A percentile compares a stretch with the other conserved stretches of the same genome.
These are phyloP conservation scores for Fusarium sp. DNA, from an alignment of 2,329 filamentous ascomycete genomes.

Conservation along the genomic window DNA sequence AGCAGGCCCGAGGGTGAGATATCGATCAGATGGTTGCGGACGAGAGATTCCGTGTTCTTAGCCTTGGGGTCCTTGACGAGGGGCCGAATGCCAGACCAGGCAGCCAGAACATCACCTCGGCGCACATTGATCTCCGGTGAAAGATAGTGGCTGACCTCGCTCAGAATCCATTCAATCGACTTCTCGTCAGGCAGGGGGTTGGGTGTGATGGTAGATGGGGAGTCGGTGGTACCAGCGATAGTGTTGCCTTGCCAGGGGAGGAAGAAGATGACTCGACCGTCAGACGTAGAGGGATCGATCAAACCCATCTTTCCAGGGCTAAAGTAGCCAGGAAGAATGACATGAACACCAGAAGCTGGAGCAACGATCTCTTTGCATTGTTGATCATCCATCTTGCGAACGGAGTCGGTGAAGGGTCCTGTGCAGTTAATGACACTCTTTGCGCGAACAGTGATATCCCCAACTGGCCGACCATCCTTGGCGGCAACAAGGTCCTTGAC, in stretches of 20 bases:
- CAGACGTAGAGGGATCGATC: slow-evolving; percentile 88
- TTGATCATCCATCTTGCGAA: slow-evolving; percentile 87
- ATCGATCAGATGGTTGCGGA: slow-evolving; percentile 88
- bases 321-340: slow-evolving; percentile 90
- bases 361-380: slow-evolving; percentile 83
- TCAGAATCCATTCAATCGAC: slow-evolving; percentile 90
- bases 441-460: slow-evolving; percentile 80
- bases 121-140: slow-evolving; percentile 88
- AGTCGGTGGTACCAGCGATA: slow-evolving; percentile 90
- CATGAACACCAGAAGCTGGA: slow-evolving; percentile 87
- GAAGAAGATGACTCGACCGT: slow-evolving; percentile 94
- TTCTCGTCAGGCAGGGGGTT: slow-evolving; percentile 86
- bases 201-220: slow-evolving; percentile 78
- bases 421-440: slow-evolving; percentile 91
- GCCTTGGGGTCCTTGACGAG: slow-evolving; percentile 90
- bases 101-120: slow-evolving; percentile 88
- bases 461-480: slow-evolving; percentile 69
- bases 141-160: slow-evolving; percentile 85
- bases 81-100: slow-evolving; percentile 90
- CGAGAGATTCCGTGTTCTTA: slow-evolving; percentile 87
- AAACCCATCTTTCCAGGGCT: slow-evolving; percentile 89
- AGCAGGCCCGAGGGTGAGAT: slow-evolving; percentile 84
- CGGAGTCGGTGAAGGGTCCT: slow-evolving; percentile 88
- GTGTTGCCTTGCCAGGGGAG: slow-evolving; percentile 94
- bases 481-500: slow-evolving; percentile 80